These are phyloP conservation scores for Colletotrichum simmondsii DNA, from an alignment of 2,329 filamentous ascomycete genomes.

Conservation along the genomic window DNA sequence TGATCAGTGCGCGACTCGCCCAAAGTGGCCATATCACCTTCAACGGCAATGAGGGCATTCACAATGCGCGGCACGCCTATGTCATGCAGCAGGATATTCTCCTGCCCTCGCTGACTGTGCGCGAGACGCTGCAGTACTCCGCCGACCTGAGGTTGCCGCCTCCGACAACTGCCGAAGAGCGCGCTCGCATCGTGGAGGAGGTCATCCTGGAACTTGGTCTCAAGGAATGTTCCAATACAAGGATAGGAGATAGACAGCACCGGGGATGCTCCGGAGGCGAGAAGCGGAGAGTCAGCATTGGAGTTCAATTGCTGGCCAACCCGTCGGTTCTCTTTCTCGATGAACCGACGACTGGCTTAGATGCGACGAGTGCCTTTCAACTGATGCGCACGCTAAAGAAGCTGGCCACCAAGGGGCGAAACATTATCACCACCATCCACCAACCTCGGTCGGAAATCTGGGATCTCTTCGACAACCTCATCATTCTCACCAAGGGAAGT, in stretches of 20 bases:
- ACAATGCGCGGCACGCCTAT: slow-evolving; percentile 71
- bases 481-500: slow-evolving; percentile 74
- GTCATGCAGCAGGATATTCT: slow-evolving; percentile 83
- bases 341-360: slow-evolving; percentile 82
- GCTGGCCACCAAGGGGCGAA: slow-evolving; percentile 75
- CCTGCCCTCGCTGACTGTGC: slow-evolving; percentile 77
- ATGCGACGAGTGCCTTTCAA: slow-evolving; percentile 81
- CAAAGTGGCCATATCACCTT: slow-evolving; percentile 69
- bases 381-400: slow-evolving; percentile 76
- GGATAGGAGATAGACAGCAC: slow-evolving; percentile 77
- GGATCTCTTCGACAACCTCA: slow-evolving; percentile 78
- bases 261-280: slow-evolving; percentile 84
- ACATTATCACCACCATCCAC: slow-evolving; percentile 80
- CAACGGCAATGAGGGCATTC: slow-evolving; percentile 66
- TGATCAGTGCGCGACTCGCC: slow-evolving; percentile 63
- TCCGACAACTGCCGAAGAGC: slow-evolving; percentile 67
- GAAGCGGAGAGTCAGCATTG: slow-evolving; percentile 80
- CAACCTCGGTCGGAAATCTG: slow-evolving; percentile 84
- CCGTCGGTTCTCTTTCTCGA: slow-evolving; percentile 83
- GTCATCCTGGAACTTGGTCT: slow-evolving; percentile 80
- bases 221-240: slow-evolving; percentile 81
- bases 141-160: slow-evolving; percentile 77
- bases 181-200: slow-evolving; percentile 75
- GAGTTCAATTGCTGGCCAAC: slow-evolving; percentile 82
- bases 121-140: slow-evolving; percentile 79